phyloP scores from a whole-genome alignment of 768 basidiomycete genomes.

The Daedalea quercina region DNA sequence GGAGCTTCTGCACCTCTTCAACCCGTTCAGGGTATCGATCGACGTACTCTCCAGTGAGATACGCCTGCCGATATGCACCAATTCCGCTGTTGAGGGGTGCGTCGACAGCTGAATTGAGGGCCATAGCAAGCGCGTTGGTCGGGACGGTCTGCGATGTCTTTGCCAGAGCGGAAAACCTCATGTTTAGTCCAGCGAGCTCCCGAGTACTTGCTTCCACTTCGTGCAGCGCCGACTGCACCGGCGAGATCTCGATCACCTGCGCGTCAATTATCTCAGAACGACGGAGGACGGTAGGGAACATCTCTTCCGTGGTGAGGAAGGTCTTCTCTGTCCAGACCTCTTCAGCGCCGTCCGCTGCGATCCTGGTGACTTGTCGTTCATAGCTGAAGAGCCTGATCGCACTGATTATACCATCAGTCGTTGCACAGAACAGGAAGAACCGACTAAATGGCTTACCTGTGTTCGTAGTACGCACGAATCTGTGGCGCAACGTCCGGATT shows the following conservation, averaged over 20 bases:
- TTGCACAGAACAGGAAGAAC: not conserved
- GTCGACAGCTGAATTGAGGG: conserved; percentile 83
- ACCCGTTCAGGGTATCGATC: conserved; percentile 61
- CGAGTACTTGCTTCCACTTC: conserved; percentile 79
- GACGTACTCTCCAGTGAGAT: conserved; percentile 68
- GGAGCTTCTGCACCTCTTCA: conserved; percentile 67
- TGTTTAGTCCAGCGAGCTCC: conserved; percentile 62
- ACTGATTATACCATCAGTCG: conserved; percentile 30
- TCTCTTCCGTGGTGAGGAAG: conserved; percentile 77
- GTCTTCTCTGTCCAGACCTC: conserved; percentile 89
- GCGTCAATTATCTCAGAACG: conserved; percentile 79
- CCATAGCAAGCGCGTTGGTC: conserved; percentile 81
- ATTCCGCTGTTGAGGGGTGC: conserved; percentile 73
- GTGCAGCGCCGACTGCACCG: conserved; percentile 73
- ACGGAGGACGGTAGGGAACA: conserved; percentile 86
- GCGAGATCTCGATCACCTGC: conserved; percentile 73
- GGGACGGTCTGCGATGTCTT: conserved; percentile 68
- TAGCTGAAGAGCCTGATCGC: conserved; percentile 81
- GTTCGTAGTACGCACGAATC: conserved; percentile 82
- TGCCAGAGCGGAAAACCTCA: conserved; percentile 70
- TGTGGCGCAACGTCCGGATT: conserved; percentile 78
- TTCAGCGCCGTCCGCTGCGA: conserved; percentile 56
- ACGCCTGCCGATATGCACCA: conserved; percentile 67
- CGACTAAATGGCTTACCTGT: conserved; percentile 43
- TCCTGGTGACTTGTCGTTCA: conserved; percentile 59